These are phyloP conservation scores for Colletotrichum spaethianum DNA, from an alignment of 2,329 filamentous ascomycete genomes.

Conservation along the genomic window DNA sequence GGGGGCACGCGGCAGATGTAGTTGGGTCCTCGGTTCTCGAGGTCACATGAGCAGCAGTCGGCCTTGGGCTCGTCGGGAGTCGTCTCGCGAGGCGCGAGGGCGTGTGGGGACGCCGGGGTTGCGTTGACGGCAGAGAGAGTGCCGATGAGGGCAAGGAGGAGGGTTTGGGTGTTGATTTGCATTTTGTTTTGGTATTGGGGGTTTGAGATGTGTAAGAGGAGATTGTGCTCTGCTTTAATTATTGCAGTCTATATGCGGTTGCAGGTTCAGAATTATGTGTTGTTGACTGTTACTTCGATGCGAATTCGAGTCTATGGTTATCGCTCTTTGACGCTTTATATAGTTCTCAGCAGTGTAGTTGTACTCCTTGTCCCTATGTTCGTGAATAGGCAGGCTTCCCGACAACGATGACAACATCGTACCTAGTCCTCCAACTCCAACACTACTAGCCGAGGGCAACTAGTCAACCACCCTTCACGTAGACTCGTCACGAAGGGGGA, in stretches of 20 bases:
- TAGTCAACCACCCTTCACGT: background rate
- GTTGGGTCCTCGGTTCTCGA: constrained; percentile 12
- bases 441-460: background rate
- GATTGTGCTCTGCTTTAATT: background rate
- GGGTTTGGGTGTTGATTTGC: constrained; percentile 31
- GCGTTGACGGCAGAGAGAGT: constrained; percentile 41
- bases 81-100: constrained; percentile 35
- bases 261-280: background rate
- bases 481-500: background rate
- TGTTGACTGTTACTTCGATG: background rate
- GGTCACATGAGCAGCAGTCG: constrained; percentile 47
- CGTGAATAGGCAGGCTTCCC: background rate
- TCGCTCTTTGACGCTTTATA: background rate
- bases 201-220: background rate
- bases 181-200: constrained; percentile 18
- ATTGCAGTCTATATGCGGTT: constrained; percentile 1
- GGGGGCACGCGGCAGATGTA: constrained; percentile 41
- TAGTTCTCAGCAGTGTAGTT: background rate
- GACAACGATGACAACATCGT: constrained; percentile 27
- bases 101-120: constrained; percentile 41
- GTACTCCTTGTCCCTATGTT: background rate
- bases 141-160: constrained; percentile 44
- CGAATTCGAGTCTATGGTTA: no score
- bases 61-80: constrained; percentile 15
- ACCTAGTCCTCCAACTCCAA: background rate